Conservation (phyloP, 1,284 basidiomycete species). For the Sutorius eximius region DNA sequence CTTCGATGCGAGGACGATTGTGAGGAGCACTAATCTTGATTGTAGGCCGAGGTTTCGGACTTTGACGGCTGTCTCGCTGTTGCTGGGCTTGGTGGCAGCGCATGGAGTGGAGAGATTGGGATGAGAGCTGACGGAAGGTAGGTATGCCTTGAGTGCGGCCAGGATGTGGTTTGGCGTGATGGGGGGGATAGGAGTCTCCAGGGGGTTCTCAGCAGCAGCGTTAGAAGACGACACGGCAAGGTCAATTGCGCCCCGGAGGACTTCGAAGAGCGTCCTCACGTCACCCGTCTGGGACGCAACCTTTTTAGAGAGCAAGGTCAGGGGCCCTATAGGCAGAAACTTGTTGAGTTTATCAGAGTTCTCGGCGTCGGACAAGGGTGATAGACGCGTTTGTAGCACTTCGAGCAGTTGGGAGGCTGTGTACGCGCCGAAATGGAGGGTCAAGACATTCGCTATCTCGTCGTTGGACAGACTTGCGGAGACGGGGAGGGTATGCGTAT, state of each 20-base stretch:
- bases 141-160: conserved; percentile 66
- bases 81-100: conserved; percentile 35
- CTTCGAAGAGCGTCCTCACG: conserved; percentile 73
- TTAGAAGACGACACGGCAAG: conserved; percentile 45
- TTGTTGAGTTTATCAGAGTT: conserved; percentile 42
- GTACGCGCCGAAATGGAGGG: conserved; percentile 77
- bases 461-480: conserved; percentile 20
- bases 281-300: conserved; percentile 76
- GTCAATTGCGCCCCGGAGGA: conserved; percentile 75
- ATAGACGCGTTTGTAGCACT: conserved; percentile 63
- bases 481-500: conserved; percentile 76
- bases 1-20: conserved; percentile 61
- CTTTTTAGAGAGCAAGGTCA: conserved; percentile 73
- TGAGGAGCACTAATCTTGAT: conserved; percentile 64
- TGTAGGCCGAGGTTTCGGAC: conserved; percentile 69
- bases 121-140: conserved; percentile 46
- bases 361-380: conserved; percentile 40
- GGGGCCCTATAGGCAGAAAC: conserved; percentile 59
- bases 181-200: conserved; percentile 42
- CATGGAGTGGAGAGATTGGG: conserved; percentile 17
- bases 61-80: conserved; percentile 64
- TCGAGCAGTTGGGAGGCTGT: conserved; percentile 62
- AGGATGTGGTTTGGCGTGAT: conserved; percentile 67
- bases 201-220: conserved; percentile 36
- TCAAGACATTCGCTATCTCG: conserved; percentile 45